phyloP scores from a whole-genome alignment of 1,284 basidiomycete species.

The Ceratobasidium sp. region DNA sequence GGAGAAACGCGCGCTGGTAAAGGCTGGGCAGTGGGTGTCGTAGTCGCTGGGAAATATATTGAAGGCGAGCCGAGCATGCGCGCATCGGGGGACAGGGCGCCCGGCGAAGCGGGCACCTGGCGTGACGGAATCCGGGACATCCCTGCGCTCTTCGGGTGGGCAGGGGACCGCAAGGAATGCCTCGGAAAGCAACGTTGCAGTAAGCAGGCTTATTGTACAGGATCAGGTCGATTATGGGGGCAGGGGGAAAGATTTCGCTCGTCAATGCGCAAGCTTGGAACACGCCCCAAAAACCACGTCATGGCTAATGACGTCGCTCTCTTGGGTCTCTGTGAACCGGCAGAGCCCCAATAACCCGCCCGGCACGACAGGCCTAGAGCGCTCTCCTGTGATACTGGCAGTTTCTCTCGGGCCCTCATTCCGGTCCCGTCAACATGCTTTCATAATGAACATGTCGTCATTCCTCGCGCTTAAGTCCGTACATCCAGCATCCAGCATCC shows the following conservation, averaged over 20 bases:
- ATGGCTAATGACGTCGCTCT: conserved; percentile 24
- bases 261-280: not conserved
- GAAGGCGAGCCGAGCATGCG: conserved; percentile 10
- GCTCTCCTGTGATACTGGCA: not conserved
- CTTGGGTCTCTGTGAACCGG: conserved; percentile 3
- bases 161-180: not conserved
- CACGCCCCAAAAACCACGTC: conserved; percentile 30
- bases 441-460: conserved; percentile 38
- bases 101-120: conserved; percentile 17
- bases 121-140: conserved; percentile 30
- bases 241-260: not conserved
- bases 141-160: not conserved
- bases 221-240: not conserved
- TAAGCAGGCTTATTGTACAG: not conserved
- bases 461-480: conserved; percentile 18
- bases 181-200: not conserved
- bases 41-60: not conserved
- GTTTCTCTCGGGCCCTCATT: conserved; percentile 15
- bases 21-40: conserved; percentile 12
- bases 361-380: conserved; percentile 25
- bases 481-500: conserved; percentile 19
- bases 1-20: not conserved
- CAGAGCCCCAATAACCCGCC: conserved; percentile 23
- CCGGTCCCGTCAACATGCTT: conserved; percentile 29
- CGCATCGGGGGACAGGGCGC: conserved; percentile 18